Conservation (phyloP, 2,329 filamentous ascomycete species). For the Pseudogymnoascus sp. region DNA sequence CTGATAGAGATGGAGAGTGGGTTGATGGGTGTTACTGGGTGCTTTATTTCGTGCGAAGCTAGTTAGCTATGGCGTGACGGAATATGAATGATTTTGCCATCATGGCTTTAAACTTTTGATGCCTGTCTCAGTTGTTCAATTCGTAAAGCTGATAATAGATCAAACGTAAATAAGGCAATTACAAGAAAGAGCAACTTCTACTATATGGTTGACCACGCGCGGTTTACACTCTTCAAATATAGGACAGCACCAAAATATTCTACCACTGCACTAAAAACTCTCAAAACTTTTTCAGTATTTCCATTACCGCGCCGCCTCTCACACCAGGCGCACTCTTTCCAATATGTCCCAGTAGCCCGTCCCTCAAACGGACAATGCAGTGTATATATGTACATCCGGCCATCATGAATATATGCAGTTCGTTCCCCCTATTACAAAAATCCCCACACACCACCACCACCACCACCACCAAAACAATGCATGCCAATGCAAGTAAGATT, state of each 20-base stretch:
- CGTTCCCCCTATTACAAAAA: background rate
- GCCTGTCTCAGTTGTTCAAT: background rate
- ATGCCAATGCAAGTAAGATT: background rate
- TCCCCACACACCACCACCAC: background rate
- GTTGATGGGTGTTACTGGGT: slow-evolving; percentile 4
- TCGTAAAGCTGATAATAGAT: background rate
- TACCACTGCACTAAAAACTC: background rate
- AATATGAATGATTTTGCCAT: slow-evolving; percentile 5
- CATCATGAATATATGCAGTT: slow-evolving; percentile 6
- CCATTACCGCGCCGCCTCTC: background rate
- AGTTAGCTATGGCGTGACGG: slow-evolving; percentile 5
- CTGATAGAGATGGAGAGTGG: background rate
- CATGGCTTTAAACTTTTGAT: background rate
- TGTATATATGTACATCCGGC: slow-evolving; percentile 2
- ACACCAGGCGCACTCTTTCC: background rate
- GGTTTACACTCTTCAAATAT: background rate
- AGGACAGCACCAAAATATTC: background rate
- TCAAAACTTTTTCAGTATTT: background rate
- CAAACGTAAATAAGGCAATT: background rate
- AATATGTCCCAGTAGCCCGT: background rate
- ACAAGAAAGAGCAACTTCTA: background rate
- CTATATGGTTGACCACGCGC: background rate
- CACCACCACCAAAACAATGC: background rate
- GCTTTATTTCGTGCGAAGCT: background rate
- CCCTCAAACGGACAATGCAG: slow-evolving; percentile 2